Evolutionary conservation across 2,329 filamentous ascomycete species (phyloP), one percentile per base, ranked within the genome.

Genomic region (Aureobasidium mangrovei): DNA sequence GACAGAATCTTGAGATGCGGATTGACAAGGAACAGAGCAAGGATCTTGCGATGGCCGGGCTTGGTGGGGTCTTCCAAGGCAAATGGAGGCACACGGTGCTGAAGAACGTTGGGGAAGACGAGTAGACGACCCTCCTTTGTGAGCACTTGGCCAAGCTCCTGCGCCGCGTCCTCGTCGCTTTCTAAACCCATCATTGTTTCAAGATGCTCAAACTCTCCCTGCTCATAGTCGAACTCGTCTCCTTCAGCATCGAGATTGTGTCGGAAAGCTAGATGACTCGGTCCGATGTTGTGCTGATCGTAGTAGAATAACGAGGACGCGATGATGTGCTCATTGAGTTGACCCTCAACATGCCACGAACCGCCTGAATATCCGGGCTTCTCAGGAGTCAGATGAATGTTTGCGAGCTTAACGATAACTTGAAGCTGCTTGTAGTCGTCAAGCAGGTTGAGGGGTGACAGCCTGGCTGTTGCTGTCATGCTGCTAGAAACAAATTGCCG

Each of bases 241-340:
- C 10, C 7, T 5, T 49, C 46, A 9, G 35, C 46, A n/a, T 12
- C 28, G 1, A 32, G 7, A 27, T 49, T 49, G 26, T 49, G 46
- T 3, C 46, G 33, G 61, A 84, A 81, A 4, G 67, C 66, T 3
- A 85, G 69, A 3, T 60, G 61, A 41, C 71, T 73, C 0, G 76
- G 70, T 0, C 75, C 76, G 46, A 84, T 75, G 62, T 86, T 86
- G 0, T 81, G 74, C 43, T 65, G 69, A 53, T 82, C 77, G 58
- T 79, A 80, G 64, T 83, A 83, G 65, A 82, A 82, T 24, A 86
- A 68, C 0, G 81, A 79, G 0, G 81, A 81, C 0, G 81, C 80
- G 59, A 76, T 77, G 39, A 86, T 84, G 58, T 77, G 78, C 65
- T 86, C 83, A 60, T 86, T 85, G 67, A 70, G 60, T 29, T 58